These are phyloP conservation scores for Rhizophora mangle DNA, from an alignment of 345 rosid genomes.

Conservation along the genomic window DNA sequence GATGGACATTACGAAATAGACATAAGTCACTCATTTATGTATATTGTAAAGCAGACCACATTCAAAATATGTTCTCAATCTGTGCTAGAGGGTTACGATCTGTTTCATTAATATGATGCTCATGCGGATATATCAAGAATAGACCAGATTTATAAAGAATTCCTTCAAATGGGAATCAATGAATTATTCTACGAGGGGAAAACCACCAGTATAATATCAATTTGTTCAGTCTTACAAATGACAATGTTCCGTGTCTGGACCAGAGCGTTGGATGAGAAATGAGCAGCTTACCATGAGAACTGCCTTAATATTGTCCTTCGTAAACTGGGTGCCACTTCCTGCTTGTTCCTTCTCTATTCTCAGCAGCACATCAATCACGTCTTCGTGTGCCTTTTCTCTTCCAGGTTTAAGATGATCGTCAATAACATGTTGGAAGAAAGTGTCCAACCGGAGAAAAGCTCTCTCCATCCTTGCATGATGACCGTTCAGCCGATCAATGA, in stretches of 20 bases:
- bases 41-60: not conserved
- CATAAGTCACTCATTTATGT: not conserved
- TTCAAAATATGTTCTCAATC: not conserved
- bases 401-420: constrained; percentile 37
- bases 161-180: too few relatives aligned
- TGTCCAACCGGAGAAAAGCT: constrained; percentile 34
- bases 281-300: constrained; percentile 38
- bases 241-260: not conserved
- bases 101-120: too few relatives aligned
- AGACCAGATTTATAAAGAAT: too few relatives aligned
- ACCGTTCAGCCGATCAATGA: constrained; percentile 37
- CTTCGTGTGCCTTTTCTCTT: constrained; percentile 16
- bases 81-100: too few relatives aligned
- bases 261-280: too few relatives aligned
- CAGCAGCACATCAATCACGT: constrained; percentile 47
- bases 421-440: constrained; percentile 33
- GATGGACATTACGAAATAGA: not conserved
- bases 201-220: too few relatives aligned
- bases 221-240: too few relatives aligned
- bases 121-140: too few relatives aligned
- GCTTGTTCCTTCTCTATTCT: constrained; percentile 29
- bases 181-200: too few relatives aligned
- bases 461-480: constrained; percentile 27
- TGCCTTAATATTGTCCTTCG: constrained; percentile 45
- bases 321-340: constrained; percentile 18